phyloP scores from a whole-genome alignment of 106 monocot species.

The Acorus calamus region DNA sequence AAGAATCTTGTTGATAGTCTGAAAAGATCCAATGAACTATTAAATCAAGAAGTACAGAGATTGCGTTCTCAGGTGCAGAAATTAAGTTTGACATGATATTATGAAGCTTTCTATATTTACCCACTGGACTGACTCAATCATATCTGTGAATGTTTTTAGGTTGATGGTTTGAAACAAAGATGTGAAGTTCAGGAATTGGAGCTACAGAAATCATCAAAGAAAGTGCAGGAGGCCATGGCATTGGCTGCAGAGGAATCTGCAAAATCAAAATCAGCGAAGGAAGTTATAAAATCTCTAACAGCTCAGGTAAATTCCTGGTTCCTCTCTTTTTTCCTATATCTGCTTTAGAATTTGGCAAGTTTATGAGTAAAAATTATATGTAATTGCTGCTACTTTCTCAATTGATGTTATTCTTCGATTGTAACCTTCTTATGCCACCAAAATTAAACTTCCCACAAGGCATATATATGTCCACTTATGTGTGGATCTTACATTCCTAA shows the following conservation, averaged over 20 bases:
- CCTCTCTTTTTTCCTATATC: neutral
- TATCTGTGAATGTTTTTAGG: conserved; percentile 20
- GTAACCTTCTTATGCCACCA: too few relatives aligned
- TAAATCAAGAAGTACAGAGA: conserved; percentile 77
- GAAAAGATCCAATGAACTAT: conserved; percentile 68
- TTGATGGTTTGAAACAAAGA: conserved; percentile 39
- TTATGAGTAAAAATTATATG: too few relatives aligned
- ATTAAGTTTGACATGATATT: neutral
- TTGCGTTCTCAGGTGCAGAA: conserved; percentile 61
- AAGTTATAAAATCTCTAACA: conserved; percentile 75
- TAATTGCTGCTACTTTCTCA: too few relatives aligned
- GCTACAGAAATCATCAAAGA: conserved; percentile 49
- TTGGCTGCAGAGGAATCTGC: conserved; percentile 65
- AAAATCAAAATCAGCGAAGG: conserved; percentile 85
- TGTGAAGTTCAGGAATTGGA: conserved; percentile 68
- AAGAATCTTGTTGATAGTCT: conserved; percentile 53
- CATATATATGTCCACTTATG: too few relatives aligned
- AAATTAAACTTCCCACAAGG: too few relatives aligned
- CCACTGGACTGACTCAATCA: too few relatives aligned
- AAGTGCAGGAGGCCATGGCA: conserved; percentile 44
- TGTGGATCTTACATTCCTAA: too few relatives aligned
- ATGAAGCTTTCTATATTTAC: too few relatives aligned
- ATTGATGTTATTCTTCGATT: too few relatives aligned
- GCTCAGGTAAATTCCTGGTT: conserved; percentile 36
- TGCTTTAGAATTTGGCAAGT: too few relatives aligned